Percentiles rank a stretch among this genome's conserved stretches.
Evolutionary conservation across 2,329 filamentous ascomycete species (phyloP).

Genomic region (Bimuria novae-zelandiae): DNA sequence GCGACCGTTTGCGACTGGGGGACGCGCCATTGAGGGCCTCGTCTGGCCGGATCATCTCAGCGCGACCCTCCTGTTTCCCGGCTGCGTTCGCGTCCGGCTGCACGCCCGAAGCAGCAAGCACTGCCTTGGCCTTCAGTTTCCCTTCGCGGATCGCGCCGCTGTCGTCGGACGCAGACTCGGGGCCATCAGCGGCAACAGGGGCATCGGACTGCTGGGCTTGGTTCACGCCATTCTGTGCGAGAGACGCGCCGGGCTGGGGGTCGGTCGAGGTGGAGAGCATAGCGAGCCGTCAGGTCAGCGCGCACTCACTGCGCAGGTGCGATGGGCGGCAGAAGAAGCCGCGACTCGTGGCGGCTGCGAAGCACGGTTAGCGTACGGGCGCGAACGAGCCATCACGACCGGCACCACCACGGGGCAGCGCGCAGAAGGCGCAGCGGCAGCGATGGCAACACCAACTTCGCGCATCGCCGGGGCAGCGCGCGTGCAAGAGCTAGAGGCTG

Average conservation of each 20-base stretch:
- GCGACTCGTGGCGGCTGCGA: conserved; percentile 23
- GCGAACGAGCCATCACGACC: conserved; percentile 21
- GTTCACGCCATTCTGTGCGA: conserved; percentile 28
- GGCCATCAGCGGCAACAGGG: conserved; percentile 30
- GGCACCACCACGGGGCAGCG: conserved; percentile 10
- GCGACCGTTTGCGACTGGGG: conserved; percentile 62
- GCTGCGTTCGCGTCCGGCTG: conserved; percentile 39
- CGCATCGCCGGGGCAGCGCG: not conserved
- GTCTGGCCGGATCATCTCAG: conserved; percentile 39
- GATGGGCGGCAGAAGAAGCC: conserved; percentile 34
- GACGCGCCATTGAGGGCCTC: conserved; percentile 54
- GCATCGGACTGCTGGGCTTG: conserved; percentile 41
- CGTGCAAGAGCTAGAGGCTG: conserved; percentile 12
- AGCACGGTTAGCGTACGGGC: conserved; percentile 23
- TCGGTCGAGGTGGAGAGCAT: conserved; percentile 45
- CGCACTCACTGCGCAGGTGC: conserved; percentile 35
- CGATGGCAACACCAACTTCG: conserved; percentile 6
- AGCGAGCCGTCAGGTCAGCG: conserved; percentile 27
- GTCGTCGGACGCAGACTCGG: conserved; percentile 33
- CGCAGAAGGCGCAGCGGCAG: not conserved
- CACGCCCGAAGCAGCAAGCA: conserved; percentile 59
- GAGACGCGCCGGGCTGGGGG: conserved; percentile 36
- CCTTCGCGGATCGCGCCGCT: conserved; percentile 59
- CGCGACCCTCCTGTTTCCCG: conserved; percentile 26
- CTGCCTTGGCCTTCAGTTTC: conserved; percentile 64